These are phyloP conservation scores for Pichia sp. DNA, from an alignment of 1,139 yeast species.

Conservation along the genomic window DNA sequence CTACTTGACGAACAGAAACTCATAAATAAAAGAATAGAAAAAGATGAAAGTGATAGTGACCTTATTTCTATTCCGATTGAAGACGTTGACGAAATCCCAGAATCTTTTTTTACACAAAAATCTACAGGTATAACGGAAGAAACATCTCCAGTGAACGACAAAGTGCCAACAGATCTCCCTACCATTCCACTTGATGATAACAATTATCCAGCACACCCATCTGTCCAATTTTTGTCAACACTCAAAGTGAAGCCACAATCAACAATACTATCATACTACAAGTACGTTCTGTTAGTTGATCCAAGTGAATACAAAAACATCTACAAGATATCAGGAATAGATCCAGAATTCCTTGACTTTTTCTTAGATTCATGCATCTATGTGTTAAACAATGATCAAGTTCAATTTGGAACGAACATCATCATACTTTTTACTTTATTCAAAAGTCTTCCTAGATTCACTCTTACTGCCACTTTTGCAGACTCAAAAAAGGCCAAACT, in stretches of 20 bases:
- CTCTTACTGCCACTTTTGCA: slow-evolving; percentile 26
- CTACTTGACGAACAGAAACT: slow-evolving; percentile 6
- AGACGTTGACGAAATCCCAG: slow-evolving; percentile 47
- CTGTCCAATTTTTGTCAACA: slow-evolving; percentile 37
- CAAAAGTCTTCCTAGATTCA: slow-evolving; percentile 27
- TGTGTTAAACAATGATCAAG: slow-evolving; percentile 12
- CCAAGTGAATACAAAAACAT: slow-evolving; percentile 34
- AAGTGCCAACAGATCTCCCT: neutral
- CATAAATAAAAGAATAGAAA: neutral
- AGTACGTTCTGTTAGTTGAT: slow-evolving; percentile 40
- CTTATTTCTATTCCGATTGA: slow-evolving; percentile 38
- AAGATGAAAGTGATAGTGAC: slow-evolving; percentile 16
- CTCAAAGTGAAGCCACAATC: slow-evolving; percentile 16
- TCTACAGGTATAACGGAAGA: neutral
- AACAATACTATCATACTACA: slow-evolving; percentile 32
- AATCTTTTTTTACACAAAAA: slow-evolving; percentile 30
- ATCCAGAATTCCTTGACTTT: slow-evolving; percentile 53
- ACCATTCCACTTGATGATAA: neutral
- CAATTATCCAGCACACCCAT: slow-evolving; percentile 30
- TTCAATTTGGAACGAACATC: slow-evolving; percentile 14
- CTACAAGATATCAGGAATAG: slow-evolving; percentile 52
- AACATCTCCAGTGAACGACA: neutral
- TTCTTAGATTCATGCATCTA: slow-evolving; percentile 45
- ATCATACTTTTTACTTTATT: slow-evolving; percentile 17
- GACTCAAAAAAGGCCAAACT: slow-evolving; percentile 5